Percentiles rank a stretch among this genome's conserved stretches.
These are phyloP conservation scores for Plasmodium fragile DNA, from an alignment of 169 alveolate species.

Conservation along the genomic window DNA sequence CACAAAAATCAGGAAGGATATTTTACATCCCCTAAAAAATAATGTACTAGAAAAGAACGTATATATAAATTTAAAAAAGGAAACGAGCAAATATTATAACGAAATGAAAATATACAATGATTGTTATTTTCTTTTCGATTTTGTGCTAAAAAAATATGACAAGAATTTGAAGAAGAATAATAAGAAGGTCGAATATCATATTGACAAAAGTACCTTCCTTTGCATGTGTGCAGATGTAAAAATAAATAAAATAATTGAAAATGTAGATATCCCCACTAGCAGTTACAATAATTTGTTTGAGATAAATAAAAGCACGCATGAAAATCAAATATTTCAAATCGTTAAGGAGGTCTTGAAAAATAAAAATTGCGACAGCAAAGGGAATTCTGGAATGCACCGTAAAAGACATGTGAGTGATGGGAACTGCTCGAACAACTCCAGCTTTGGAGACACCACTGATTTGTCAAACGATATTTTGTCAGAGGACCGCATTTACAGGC, in stretches of 20 bases:
- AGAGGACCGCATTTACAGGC: neutral
- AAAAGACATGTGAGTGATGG: neutral
- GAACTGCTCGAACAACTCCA: conserved; percentile 9
- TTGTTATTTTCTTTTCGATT: conserved; percentile 67
- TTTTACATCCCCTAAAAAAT: conserved; percentile 76
- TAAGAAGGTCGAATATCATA: conserved; percentile 70
- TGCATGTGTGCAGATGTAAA: conserved; percentile 78
- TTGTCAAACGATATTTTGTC: conserved; percentile 1
- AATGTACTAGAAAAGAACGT: conserved; percentile 66
- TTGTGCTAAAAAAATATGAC: conserved; percentile 73
- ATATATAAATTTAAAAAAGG: conserved; percentile 75
- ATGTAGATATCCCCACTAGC: conserved; percentile 45
- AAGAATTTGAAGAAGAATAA: conserved; percentile 68
- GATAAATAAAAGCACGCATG: conserved; percentile 24
- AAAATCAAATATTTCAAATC: conserved; percentile 64
- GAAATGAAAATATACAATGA: conserved; percentile 73
- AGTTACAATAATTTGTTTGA: conserved; percentile 35
- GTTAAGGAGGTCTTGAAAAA: conserved; percentile 36
- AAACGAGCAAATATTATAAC: conserved; percentile 49
- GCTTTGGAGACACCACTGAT: neutral
- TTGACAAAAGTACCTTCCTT: conserved; percentile 68
- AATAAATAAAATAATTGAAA: conserved; percentile 68
- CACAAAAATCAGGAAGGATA: conserved; percentile 69
- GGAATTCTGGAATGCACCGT: neutral
- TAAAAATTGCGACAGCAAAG: neutral